Conservation (phyloP, 2,329 filamentous ascomycete genomes). For the Epichloe sibirici region DNA sequence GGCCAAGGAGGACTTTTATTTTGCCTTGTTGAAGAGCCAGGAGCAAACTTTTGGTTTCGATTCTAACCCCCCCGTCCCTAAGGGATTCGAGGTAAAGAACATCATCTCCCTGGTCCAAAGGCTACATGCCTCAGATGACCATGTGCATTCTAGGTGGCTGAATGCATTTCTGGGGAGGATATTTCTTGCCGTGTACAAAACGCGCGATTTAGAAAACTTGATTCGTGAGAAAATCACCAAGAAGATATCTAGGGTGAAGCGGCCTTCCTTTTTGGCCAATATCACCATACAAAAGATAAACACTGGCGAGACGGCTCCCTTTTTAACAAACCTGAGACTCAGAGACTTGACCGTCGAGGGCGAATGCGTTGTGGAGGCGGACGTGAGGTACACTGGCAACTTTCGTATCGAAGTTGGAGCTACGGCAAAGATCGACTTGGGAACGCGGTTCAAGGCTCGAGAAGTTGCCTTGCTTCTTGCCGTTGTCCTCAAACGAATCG, state of each 20-base stretch:
- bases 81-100: constrained; percentile 71
- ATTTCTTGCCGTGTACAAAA: constrained; percentile 81
- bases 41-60: constrained; percentile 50
- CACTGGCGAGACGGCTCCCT: constrained; percentile 75
- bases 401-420: constrained; percentile 83
- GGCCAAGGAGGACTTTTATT: constrained; percentile 97
- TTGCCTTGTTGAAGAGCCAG: constrained; percentile 77
- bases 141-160: constrained; percentile 81
- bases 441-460: constrained; percentile 73
- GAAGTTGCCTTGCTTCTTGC: constrained; percentile 85
- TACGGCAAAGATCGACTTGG: constrained; percentile 85
- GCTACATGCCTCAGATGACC: constrained; percentile 83
- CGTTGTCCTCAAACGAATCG: constrained; percentile 70
- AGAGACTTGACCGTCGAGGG: constrained; percentile 87
- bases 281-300: constrained; percentile 75
- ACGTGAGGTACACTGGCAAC: constrained; percentile 79
- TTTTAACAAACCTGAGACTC: constrained; percentile 77
- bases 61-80: constrained; percentile 49
- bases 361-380: constrained; percentile 75
- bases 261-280: constrained; percentile 77
- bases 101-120: constrained; percentile 84
- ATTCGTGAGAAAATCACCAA: constrained; percentile 82
- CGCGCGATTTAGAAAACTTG: constrained; percentile 64
- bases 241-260: constrained; percentile 89
- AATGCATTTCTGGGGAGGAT: constrained; percentile 83